These are phyloP conservation scores for Sinapis alba DNA, from an alignment of 441 rosid species.

Conservation along the genomic window DNA sequence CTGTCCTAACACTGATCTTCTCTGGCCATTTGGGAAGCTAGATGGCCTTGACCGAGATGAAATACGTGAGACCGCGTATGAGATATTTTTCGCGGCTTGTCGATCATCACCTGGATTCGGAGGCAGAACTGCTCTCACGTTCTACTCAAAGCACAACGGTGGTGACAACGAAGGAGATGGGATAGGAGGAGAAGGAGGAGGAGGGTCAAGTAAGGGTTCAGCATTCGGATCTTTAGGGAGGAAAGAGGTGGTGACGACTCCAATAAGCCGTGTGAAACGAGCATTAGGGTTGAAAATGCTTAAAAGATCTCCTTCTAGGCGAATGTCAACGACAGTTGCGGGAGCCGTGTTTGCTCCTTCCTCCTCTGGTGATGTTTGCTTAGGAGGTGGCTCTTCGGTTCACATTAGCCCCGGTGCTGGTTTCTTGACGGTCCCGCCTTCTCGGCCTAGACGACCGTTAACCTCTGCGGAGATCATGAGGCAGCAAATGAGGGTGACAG, in stretches of 20 bases:
- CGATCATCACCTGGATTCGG: constrained; percentile 91
- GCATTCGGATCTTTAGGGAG: constrained; percentile 44
- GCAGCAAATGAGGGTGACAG: constrained; percentile 88
- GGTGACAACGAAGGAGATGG: constrained; percentile 52
- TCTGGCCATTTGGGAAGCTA: constrained; percentile 73
- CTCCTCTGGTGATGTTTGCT: constrained; percentile 48
- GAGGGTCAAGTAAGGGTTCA: constrained; percentile 15
- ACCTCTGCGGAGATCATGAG: constrained; percentile 97
- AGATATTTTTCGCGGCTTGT: constrained; percentile 85
- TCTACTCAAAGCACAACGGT: constrained; percentile 52
- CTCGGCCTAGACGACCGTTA: constrained; percentile 69
- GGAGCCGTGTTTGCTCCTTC: constrained; percentile 46
- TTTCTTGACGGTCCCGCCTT: constrained; percentile 46
- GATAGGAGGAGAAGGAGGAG: constrained; percentile 28
- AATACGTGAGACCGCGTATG: constrained; percentile 82
- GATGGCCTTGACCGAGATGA: constrained; percentile 63
- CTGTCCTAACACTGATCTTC: constrained; percentile 50
- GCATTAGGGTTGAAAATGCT: constrained; percentile 79
- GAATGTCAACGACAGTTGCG: constrained; percentile 49
- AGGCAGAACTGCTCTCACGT: constrained; percentile 61
- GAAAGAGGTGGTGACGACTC: constrained; percentile 68
- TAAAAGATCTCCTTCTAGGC: constrained; percentile 66
- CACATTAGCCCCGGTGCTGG: constrained; percentile 42
- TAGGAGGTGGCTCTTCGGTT: constrained; percentile 17
- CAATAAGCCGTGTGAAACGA: constrained; percentile 69